Base-by-base conservation (phyloP, 2,329 filamentous ascomycete species). In the Trichoderma sp. region DNA sequence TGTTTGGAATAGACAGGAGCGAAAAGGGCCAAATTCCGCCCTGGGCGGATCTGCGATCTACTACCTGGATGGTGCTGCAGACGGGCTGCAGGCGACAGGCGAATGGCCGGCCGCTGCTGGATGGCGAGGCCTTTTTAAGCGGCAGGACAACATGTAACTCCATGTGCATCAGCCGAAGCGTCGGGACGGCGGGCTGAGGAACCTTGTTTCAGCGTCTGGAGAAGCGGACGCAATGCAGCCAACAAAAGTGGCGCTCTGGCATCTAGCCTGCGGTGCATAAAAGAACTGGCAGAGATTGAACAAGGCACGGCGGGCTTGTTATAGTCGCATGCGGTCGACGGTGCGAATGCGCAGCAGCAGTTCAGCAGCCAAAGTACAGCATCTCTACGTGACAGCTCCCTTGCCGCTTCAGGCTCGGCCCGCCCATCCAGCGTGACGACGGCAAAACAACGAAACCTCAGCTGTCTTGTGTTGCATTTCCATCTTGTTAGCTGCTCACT, bases 201-300 rank as follows among this genome's bases (percentile, higher is more conserved):
- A 69, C 52, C 60, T 58, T 70, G 69, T 70, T 70, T 70, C 69
- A 70, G 69, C n/a, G 59, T 59, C 65, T 68, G 60, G 37, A 61
- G 39, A 63, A 43, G 39, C 54, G 34, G n/a, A 26, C 34, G 34
- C 34, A 59, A 49, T 49, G n/a, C n/a, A 49, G 46, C 46, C 46
- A 49, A 24, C 46, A 11, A 21, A 21, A 21, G 54, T 37, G 32
- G 21, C 28, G 52, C 52, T 54, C 6, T 10, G 18, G 39, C 18
- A 43, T 8, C 37, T 43, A 43, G 39, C 39, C 14, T 43, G 39
- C 39, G 39, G 39, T n/a, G 39, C 39, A 43, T 43, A 43, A 43
- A 43, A 43, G 18, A n/a, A 10, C 39, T 18, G 6, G 39, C 7
- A 18, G 16, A 43, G 18, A 43, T 43, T 43, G 6, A 18, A n/a